phyloP scores from a whole-genome alignment of 2,329 filamentous ascomycete species.

The Corniculantispora saksenae region DNA sequence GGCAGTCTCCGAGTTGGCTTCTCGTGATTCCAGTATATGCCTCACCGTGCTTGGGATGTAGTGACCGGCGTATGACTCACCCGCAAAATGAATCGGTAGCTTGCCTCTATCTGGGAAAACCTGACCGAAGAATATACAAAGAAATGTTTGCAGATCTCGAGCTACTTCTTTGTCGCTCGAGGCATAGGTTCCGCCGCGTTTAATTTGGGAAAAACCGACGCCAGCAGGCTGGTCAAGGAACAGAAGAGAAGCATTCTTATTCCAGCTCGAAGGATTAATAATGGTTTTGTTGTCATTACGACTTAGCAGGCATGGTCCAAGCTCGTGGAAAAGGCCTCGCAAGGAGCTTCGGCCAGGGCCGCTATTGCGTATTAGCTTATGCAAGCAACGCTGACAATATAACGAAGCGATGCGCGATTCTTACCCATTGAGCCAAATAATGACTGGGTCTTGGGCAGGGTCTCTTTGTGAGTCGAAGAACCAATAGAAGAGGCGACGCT shows the following conservation, averaged over 20 bases:
- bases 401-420: too few relatives aligned
- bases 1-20: constrained; percentile 21
- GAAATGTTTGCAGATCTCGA: constrained; percentile 49
- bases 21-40: constrained; percentile 22
- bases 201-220: constrained; percentile 54
- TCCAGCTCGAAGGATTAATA: constrained; percentile 25
- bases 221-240: constrained; percentile 56
- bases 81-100: constrained; percentile 46
- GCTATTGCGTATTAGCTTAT: too few relatives aligned
- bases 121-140: constrained; percentile 48
- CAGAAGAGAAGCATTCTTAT: constrained; percentile 37
- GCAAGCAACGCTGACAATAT: too few relatives aligned
- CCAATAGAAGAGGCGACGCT: constrained; percentile 28
- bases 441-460: constrained; percentile 36
- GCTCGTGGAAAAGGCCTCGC: constrained; percentile 21
- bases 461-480: constrained; percentile 29
- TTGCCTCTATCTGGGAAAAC: constrained; percentile 41
- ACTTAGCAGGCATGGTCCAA: constrained; percentile 24
- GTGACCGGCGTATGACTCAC: constrained; percentile 39
- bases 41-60: constrained; percentile 38
- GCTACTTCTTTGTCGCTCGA: constrained; percentile 44
- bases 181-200: constrained; percentile 28
- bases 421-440: constrained; percentile 50
- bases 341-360: constrained; percentile 24
- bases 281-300: constrained; percentile 4